Conservation (phyloP, 2,329 filamentous ascomycete species). For the Eurotiales sp. region DNA sequence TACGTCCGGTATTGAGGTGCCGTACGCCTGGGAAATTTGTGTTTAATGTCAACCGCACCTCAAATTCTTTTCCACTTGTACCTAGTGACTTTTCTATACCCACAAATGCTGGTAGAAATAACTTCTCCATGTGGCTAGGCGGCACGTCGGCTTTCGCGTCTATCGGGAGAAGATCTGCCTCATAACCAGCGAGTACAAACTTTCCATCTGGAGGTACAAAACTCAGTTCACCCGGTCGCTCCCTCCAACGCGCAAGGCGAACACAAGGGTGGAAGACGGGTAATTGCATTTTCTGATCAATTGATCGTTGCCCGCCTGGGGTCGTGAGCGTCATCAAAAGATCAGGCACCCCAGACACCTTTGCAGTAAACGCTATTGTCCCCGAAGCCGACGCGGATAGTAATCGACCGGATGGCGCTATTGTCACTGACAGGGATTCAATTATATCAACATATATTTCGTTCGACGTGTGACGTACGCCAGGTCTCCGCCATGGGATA, state of each 20-base stretch:
- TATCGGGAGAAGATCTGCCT: conserved; percentile 81
- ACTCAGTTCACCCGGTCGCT: conserved; percentile 84
- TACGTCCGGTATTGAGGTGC: conserved; percentile 33
- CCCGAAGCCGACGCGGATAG: conserved; percentile 85
- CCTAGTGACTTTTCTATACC: conserved; percentile 81
- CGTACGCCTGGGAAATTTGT: conserved; percentile 57
- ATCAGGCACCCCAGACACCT: conserved; percentile 91
- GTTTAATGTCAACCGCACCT: conserved; percentile 72
- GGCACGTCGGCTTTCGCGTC: conserved; percentile 56
- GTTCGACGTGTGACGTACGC: conserved; percentile 93
- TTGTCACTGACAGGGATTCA: conserved; percentile 80
- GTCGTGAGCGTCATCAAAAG: conserved; percentile 76
- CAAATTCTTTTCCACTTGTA: conserved; percentile 73
- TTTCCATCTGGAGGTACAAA: conserved; percentile 93
- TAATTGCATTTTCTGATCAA: conserved; percentile 72
- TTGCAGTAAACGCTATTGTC: conserved; percentile 89
- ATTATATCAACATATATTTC: conserved; percentile 96
- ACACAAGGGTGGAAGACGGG: conserved; percentile 97
- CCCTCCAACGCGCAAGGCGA: conserved; percentile 81
- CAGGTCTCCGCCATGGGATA: conserved; percentile 85
- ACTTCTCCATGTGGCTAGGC: conserved; percentile 53
- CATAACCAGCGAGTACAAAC: conserved; percentile 90
- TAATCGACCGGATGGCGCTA: conserved; percentile 85
- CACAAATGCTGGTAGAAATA: conserved; percentile 77
- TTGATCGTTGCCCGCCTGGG: conserved; percentile 73